phyloP scores from a whole-genome alignment of 129 eudicot genomes.

The Helianthus tuberosus region DNA sequence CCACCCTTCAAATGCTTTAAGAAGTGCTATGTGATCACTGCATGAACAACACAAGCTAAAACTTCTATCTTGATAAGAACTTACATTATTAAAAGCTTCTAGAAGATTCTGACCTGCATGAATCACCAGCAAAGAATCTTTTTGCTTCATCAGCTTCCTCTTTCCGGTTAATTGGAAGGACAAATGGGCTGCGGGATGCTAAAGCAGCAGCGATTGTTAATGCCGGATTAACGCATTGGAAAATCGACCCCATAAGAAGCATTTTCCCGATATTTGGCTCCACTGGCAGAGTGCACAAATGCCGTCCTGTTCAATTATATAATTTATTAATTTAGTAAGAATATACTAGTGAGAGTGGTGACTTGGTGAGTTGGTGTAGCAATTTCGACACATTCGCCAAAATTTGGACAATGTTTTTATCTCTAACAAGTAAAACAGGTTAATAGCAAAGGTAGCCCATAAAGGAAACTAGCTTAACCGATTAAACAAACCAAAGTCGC shows the following conservation, averaged over 20 bases:
- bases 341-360: background rate
- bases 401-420: background rate
- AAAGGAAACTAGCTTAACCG: background rate
- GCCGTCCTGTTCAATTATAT: conserved; percentile 64
- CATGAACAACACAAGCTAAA: conserved; percentile 14
- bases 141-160: conserved; percentile 98
- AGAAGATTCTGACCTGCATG: conserved; percentile 72
- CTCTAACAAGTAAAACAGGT: background rate
- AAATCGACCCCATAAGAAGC: conserved; percentile 98
- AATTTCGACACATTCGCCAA: background rate
- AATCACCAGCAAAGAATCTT: conserved; percentile 97
- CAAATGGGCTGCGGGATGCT: conserved; percentile 91
- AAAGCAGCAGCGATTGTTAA: conserved; percentile 94
- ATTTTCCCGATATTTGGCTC: conserved; percentile 97
- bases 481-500: background rate
- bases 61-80: background rate
- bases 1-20: conserved; percentile 97
- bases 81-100: conserved; percentile 14
- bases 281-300: conserved; percentile 90
- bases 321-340: background rate
- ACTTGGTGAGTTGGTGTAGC: background rate
- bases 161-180: conserved; percentile 85
- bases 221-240: conserved; percentile 90
- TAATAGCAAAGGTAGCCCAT: background rate
- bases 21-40: conserved; percentile 96